Evolutionary conservation across 2,329 filamentous ascomycete species (phyloP).

Genomic region (Aspergillus flavus): DNA sequence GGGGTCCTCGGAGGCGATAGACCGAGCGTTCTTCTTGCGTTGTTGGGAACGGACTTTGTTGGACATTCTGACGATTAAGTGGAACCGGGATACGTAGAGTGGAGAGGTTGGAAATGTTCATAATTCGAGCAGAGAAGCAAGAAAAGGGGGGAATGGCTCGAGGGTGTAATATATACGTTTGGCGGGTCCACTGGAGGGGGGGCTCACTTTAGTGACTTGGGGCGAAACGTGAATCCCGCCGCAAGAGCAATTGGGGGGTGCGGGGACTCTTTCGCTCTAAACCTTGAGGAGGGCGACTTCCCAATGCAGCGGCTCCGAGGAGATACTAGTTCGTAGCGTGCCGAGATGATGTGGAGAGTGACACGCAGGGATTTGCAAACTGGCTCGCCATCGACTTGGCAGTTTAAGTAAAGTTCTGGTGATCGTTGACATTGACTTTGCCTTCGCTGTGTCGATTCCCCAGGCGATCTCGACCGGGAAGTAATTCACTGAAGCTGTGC

Average conservation of each 20-base stretch:
- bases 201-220: not conserved
- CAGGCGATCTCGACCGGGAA: not conserved
- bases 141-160: not conserved
- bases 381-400: not conserved
- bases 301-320: constrained; percentile 5
- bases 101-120: not conserved
- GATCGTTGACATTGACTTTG: not conserved
- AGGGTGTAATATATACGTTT: constrained; percentile 13
- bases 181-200: not conserved
- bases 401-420: not conserved
- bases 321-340: constrained; percentile 2
- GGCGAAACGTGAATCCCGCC: not conserved
- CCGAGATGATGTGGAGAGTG: constrained; percentile 5
- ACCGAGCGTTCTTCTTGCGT: constrained; percentile 27
- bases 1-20: constrained; percentile 29
- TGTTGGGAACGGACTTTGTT: constrained; percentile 24
- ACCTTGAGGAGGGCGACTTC: not conserved
- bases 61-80: constrained; percentile 15
- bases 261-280: constrained; percentile 2
- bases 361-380: not conserved
- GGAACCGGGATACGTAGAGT: not conserved
- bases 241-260: not conserved
- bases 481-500: not conserved
- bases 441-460: not conserved
- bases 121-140: not conserved